Percentiles rank a stretch among this genome's conserved stretches.
These are phyloP conservation scores for Lentinula detonsa DNA, from an alignment of 768 basidiomycete species.

Conservation along the genomic window DNA sequence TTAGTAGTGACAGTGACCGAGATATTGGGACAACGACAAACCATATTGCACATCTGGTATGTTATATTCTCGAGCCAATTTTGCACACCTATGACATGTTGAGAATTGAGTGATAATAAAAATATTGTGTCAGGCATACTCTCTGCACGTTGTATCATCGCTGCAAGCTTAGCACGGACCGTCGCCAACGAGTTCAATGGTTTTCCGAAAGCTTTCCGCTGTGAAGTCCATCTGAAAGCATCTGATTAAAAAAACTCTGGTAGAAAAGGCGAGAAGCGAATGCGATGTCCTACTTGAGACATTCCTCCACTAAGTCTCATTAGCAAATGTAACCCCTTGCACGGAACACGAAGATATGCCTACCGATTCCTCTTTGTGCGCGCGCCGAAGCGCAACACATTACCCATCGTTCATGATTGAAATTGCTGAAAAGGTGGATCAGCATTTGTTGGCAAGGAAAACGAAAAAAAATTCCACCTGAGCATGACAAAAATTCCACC, in stretches of 20 bases:
- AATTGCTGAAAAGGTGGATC: conserved; percentile 48
- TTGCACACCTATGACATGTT: conserved; percentile 43
- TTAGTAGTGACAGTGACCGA: not conserved
- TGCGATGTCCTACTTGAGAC: conserved; percentile 37
- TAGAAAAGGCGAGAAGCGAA: not conserved
- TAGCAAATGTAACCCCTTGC: not conserved
- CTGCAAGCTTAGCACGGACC: conserved; percentile 82
- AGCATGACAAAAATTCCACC: conserved; percentile 54
- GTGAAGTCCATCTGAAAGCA: conserved; percentile 64
- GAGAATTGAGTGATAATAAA: not conserved
- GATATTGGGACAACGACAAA: conserved; percentile 4
- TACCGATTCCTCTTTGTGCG: conserved; percentile 37
- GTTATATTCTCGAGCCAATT: conserved; percentile 82
- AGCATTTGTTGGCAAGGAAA: not conserved
- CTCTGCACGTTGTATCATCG: conserved; percentile 59
- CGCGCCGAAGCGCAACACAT: conserved; percentile 70
- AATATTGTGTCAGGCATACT: conserved; percentile 36
- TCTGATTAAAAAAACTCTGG: not conserved
- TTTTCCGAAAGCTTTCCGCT: conserved; percentile 89
- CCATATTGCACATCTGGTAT: conserved; percentile 84
- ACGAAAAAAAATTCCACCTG: conserved; percentile 24
- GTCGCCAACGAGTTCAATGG: conserved; percentile 80
- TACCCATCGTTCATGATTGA: conserved; percentile 94
- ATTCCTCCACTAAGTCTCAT: conserved; percentile 31
- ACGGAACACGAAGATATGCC: not conserved